Evolutionary conservation across 2,329 filamentous ascomycete species (phyloP).

Genomic region (Aspergillus sergii): DNA sequence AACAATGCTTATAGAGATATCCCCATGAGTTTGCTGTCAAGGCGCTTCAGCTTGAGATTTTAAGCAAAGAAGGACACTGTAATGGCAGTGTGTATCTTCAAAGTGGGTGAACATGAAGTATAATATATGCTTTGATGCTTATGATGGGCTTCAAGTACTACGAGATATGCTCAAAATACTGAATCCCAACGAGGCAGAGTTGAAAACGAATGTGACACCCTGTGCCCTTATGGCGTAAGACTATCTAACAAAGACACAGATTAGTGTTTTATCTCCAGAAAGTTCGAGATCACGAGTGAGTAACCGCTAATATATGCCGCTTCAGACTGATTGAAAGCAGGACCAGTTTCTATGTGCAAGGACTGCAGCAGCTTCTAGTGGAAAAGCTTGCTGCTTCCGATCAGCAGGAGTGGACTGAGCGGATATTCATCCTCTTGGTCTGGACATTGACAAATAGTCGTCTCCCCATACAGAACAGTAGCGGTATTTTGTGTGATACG

Average conservation of each 20-base stretch:
- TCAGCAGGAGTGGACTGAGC: conserved; percentile 66
- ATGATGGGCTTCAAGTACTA: conserved; percentile 48
- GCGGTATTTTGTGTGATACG: conserved; percentile 31
- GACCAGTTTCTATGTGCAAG: conserved; percentile 40
- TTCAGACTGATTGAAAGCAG: conserved; percentile 30
- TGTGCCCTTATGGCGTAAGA: neutral
- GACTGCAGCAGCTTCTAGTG: conserved; percentile 67
- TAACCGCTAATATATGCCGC: neutral
- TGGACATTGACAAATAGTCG: conserved; percentile 61
- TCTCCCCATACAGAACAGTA: conserved; percentile 34
- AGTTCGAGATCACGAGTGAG: conserved; percentile 59
- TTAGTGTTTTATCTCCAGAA: conserved; percentile 70
- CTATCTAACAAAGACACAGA: conserved; percentile 21
- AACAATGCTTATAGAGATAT: conserved; percentile 49
- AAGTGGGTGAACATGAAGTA: conserved; percentile 30
- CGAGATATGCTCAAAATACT: conserved; percentile 63
- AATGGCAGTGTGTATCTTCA: conserved; percentile 45
- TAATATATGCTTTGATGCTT: conserved; percentile 15
- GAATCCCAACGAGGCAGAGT: conserved; percentile 63
- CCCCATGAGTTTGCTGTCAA: conserved; percentile 67
- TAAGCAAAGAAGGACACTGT: conserved; percentile 44
- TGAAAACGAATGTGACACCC: conserved; percentile 54
- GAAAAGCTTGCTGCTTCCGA: conserved; percentile 56
- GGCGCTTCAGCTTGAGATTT: conserved; percentile 68
- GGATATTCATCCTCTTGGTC: conserved; percentile 66